Evolutionary conservation across 176 grass and related monocot genomes (phyloP).

Genomic region (Oryza meyeriana): DNA sequence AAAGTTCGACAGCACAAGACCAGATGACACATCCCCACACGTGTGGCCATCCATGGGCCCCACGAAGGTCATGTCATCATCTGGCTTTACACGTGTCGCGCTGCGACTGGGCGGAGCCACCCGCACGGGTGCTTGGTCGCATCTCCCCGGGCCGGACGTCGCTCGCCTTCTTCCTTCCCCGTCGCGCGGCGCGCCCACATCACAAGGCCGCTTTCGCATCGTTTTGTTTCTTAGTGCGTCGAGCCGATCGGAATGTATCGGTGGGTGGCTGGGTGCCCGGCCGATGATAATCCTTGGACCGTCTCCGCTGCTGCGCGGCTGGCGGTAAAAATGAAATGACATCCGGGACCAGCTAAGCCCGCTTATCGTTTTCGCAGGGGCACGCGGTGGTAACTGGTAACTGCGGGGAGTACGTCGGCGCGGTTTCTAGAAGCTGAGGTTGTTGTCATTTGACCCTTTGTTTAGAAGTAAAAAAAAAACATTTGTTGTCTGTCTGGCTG

Average conservation of each 20-base stretch:
- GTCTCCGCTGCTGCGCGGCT: not conserved
- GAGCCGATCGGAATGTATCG: not conserved
- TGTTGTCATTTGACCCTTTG: not conserved
- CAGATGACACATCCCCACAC: constrained; percentile 35
- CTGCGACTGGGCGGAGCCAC: not conserved
- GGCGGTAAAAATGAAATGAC: not conserved
- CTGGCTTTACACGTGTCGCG: constrained; percentile 21
- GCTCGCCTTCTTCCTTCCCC: not conserved
- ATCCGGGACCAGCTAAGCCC: not conserved
- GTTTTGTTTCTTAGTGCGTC: constrained; percentile 13
- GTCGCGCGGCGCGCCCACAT: not conserved
- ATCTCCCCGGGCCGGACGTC: constrained; percentile 6
- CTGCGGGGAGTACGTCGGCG: not conserved
- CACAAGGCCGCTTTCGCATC: constrained; percentile 9
- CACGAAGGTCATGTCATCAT: not conserved
- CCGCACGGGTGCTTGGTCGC: constrained; percentile 35
- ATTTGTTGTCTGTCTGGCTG: too few relatives aligned
- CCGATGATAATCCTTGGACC: not conserved
- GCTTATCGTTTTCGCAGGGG: not conserved
- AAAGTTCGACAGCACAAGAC: not conserved
- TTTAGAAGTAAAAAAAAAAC: not conserved
- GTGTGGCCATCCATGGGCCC: not conserved
- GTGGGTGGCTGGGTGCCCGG: not conserved
- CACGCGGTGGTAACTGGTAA: not conserved
- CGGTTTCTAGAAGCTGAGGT: not conserved